Evolutionary conservation across 441 rosid species (phyloP).

Genomic region (Adansonia madagascariensis): DNA sequence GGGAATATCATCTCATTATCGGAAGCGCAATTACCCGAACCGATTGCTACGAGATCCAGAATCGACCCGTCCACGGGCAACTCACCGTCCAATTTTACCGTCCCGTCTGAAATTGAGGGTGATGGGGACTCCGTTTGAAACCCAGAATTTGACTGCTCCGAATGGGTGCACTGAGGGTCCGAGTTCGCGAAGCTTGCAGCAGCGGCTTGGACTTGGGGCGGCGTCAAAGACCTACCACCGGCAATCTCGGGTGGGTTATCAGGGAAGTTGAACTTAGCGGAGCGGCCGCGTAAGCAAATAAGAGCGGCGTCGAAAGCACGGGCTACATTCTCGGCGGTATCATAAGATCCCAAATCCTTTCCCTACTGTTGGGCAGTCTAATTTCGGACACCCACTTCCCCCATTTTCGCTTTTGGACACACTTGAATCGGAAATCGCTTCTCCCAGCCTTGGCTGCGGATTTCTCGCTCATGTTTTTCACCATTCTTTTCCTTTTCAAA

Average conservation of each 20-base stretch:
- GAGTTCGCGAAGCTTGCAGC: constrained; percentile 59
- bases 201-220: constrained; percentile 60
- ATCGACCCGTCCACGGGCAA: constrained; percentile 34
- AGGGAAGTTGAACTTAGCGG: constrained; percentile 75
- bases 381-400: constrained; percentile 73
- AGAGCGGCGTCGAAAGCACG: constrained; percentile 88
- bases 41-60: constrained; percentile 42
- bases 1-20: constrained; percentile 46
- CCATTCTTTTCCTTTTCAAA: constrained; percentile 21
- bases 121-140: constrained; percentile 44
- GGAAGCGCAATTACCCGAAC: constrained; percentile 34
- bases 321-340: constrained; percentile 72
- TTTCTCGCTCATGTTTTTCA: constrained; percentile 29
- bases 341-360: constrained; percentile 64
- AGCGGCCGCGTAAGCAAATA: constrained; percentile 66
- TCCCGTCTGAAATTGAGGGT: constrained; percentile 34
- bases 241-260: constrained; percentile 60
- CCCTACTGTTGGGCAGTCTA: constrained; percentile 56
- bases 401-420: constrained; percentile 69
- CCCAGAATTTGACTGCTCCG: constrained; percentile 33
- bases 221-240: constrained; percentile 48
- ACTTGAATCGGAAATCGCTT: constrained; percentile 42
- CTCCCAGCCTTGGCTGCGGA: constrained; percentile 2
- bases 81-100: constrained; percentile 27
- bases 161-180: constrained; percentile 25